A percentile compares a stretch with the other conserved stretches of the same genome.
Evolutionary conservation across 106 monocot genomes (phyloP).

Genomic region (Agapanthus africanus): DNA sequence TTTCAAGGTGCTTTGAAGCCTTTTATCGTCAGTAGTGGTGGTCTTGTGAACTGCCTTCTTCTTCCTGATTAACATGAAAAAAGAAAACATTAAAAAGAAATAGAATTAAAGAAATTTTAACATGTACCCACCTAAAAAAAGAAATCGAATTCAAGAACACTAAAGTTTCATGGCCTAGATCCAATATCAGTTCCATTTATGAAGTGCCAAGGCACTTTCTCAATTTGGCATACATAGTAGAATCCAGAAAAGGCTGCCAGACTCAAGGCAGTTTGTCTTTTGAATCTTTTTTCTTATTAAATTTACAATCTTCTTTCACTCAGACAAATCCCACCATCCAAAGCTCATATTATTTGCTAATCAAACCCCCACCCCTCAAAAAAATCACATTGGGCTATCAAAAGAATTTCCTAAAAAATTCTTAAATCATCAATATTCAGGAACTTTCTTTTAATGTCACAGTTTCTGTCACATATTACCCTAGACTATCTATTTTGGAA

Average conservation of each 20-base stretch:
- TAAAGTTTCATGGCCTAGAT: neutral
- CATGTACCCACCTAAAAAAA: neutral
- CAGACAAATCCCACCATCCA: neutral
- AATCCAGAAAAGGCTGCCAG: neutral
- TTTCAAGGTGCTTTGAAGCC: conserved; percentile 25
- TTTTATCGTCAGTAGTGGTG: conserved; percentile 24
- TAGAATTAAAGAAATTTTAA: neutral
- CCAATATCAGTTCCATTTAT: neutral
- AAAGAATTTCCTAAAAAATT: neutral
- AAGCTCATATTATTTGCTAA: neutral
- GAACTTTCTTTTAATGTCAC: neutral
- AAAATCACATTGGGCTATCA: neutral
- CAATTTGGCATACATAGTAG: neutral
- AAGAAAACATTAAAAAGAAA: neutral
- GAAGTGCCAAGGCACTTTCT: neutral
- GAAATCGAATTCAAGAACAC: neutral
- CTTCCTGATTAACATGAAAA: conserved; percentile 10
- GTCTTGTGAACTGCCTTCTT: conserved; percentile 28
- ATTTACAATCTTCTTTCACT: neutral
- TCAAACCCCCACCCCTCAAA: neutral
- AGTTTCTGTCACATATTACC: neutral
- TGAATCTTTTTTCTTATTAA: neutral
- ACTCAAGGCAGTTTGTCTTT: neutral
- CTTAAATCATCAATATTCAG: neutral
- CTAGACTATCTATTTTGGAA: too few relatives aligned